These are phyloP conservation scores for Lolium multiflorum DNA, from an alignment of 176 grass and related monocot genomes.

Conservation along the genomic window DNA sequence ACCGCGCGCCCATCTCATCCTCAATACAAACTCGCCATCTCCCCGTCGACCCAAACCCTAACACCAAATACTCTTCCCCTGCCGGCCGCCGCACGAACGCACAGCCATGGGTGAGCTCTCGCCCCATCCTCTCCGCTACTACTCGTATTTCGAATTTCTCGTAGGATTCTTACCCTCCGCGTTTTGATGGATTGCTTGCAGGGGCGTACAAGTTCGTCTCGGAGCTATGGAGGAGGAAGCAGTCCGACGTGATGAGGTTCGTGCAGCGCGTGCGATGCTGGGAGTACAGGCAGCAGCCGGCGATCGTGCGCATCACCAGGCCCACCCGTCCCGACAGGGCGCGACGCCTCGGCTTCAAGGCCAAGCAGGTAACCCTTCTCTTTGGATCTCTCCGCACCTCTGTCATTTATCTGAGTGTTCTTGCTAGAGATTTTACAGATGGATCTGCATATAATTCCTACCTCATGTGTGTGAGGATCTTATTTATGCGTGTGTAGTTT, in stretches of 20 bases:
- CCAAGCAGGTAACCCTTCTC: slow-evolving; percentile 61
- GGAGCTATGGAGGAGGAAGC: slow-evolving; percentile 88
- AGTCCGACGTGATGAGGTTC: slow-evolving; percentile 73
- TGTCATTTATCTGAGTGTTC: background rate
- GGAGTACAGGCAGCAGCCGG: slow-evolving; percentile 74
- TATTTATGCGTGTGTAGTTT: background rate
- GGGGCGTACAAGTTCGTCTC: slow-evolving; percentile 84
- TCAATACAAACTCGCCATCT: background rate
- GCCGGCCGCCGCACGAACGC: background rate
- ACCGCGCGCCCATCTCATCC: background rate
- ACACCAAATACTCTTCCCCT: background rate
- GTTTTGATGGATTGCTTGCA: slow-evolving; percentile 17
- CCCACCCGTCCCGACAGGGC: slow-evolving; percentile 77
- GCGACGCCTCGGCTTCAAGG: slow-evolving; percentile 78
- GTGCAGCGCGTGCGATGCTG: slow-evolving; percentile 71
- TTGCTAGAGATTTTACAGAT: background rate
- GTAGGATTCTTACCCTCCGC: background rate
- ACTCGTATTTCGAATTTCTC: background rate
- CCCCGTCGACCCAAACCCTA: background rate
- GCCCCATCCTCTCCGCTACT: background rate
- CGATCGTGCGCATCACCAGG: slow-evolving; percentile 65
- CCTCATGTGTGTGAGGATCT: background rate
- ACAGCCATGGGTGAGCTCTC: slow-evolving; percentile 52
- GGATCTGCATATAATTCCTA: background rate
- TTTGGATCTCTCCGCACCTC: background rate